Evolutionary conservation across 345 rosid genomes (phyloP).

Genomic region (Camelina laxa): DNA sequence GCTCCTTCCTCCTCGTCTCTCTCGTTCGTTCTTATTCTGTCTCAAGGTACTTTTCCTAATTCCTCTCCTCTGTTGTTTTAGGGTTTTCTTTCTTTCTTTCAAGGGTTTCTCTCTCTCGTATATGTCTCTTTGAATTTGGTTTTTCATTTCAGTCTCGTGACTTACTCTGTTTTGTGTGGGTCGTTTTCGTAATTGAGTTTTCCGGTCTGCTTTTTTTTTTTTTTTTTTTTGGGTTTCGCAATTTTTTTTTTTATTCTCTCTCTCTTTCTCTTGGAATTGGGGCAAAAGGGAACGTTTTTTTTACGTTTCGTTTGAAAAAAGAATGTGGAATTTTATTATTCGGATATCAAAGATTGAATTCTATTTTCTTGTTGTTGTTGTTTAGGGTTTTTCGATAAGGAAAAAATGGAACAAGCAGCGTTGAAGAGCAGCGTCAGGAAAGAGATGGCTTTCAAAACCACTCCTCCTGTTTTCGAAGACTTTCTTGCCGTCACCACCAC

Average conservation of each 20-base stretch:
- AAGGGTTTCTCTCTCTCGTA: neutral
- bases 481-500: conserved; percentile 38
- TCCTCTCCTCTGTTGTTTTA: neutral
- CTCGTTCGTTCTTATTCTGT: conserved; percentile 15
- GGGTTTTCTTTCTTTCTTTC: conserved; percentile 1
- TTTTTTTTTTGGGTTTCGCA: conserved; percentile 4
- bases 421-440: conserved; percentile 65
- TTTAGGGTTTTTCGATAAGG: conserved; percentile 25
- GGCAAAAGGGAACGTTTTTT: conserved; percentile 24
- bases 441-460: conserved; percentile 58
- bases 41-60: conserved; percentile 29
- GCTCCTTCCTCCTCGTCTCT: conserved; percentile 31
- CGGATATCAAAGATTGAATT: neutral
- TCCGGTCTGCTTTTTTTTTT: neutral
- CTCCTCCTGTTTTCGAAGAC: conserved; percentile 52
- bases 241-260: neutral
- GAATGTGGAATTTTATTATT: conserved; percentile 13
- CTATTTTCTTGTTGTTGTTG: neutral
- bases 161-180: conserved; percentile 29
- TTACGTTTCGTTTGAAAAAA: conserved; percentile 28
- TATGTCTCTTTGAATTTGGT: conserved; percentile 6
- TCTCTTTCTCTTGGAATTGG: conserved; percentile 18
- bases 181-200: conserved; percentile 35
- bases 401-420: conserved; percentile 66
- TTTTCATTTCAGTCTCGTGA: conserved; percentile 32